Conservation (phyloP, 192 early-diverging fungal species). For the Linnemannia zychae region DNA sequence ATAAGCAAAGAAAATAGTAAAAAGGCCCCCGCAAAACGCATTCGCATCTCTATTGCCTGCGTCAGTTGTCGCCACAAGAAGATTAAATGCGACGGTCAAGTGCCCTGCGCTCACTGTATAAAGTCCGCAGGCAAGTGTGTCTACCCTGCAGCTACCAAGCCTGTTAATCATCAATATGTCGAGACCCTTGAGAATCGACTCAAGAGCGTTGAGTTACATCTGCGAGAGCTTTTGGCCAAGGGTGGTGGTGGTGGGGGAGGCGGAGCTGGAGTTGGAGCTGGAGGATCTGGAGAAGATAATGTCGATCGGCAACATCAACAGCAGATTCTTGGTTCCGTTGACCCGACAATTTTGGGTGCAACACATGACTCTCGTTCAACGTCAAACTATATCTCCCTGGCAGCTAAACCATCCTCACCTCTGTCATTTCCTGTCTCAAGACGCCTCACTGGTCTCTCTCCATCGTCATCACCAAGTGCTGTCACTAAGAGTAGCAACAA, state of each 20-base stretch:
- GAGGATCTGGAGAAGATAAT: background rate
- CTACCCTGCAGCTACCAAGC: conserved; percentile 49
- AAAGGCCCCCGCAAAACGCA: conserved; percentile 18
- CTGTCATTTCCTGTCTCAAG: background rate
- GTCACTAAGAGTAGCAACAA: background rate
- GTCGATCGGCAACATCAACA: background rate
- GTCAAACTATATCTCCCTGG: background rate
- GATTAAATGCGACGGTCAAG: conserved; percentile 59
- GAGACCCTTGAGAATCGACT: conserved; percentile 47
- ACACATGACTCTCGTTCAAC: background rate
- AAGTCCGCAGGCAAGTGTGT: conserved; percentile 31
- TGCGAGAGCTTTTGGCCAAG: conserved; percentile 22
- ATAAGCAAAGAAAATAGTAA: conserved; percentile 19
- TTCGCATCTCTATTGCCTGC: conserved; percentile 58
- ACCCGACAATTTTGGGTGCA: background rate
- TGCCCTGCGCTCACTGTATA: conserved; percentile 58
- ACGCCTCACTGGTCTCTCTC: background rate
- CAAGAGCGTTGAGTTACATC: conserved; percentile 40
- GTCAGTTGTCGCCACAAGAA: conserved; percentile 58
- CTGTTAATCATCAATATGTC: conserved; percentile 45
- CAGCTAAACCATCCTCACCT: background rate
- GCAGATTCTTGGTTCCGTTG: background rate
- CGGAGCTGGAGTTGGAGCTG: background rate
- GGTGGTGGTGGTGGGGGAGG: background rate
- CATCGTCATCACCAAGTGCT: background rate